These are phyloP conservation scores for Hyphopichia burtonii DNA, from an alignment of 1,139 yeast genomes.

Conservation along the genomic window DNA sequence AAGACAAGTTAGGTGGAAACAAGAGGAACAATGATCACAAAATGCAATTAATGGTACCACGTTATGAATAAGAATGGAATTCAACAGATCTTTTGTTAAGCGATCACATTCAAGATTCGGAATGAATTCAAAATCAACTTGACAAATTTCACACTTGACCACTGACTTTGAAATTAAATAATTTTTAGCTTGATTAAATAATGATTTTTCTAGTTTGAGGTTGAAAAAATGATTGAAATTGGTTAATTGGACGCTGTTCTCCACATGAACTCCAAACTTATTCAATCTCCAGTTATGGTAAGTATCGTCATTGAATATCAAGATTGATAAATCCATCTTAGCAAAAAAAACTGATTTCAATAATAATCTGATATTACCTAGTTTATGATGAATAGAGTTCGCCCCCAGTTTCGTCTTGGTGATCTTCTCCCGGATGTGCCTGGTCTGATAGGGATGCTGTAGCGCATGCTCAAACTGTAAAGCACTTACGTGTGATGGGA, in stretches of 20 bases:
- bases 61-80: conserved; percentile 7
- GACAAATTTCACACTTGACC: conserved; percentile 28
- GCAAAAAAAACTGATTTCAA: conserved; percentile 40
- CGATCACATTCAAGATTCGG: conserved; percentile 17
- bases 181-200: conserved; percentile 17
- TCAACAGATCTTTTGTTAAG: conserved; percentile 5
- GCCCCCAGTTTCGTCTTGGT: conserved; percentile 29
- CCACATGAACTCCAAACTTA: conserved; percentile 20
- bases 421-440: conserved; percentile 48
- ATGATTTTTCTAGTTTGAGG: too few relatives aligned
- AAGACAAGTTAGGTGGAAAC: conserved; percentile 47
- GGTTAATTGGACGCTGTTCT: background rate
- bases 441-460: conserved; percentile 68
- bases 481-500: conserved; percentile 70
- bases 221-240: background rate
- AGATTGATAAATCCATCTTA: conserved; percentile 38
- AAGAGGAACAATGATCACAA: conserved; percentile 38
- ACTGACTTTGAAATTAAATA: conserved; percentile 2
- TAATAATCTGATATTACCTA: conserved; percentile 53
- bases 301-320: conserved; percentile 31
- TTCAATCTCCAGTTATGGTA: conserved; percentile 26
- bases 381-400: conserved; percentile 42
- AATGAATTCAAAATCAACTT: conserved; percentile 24
- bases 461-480: conserved; percentile 76
- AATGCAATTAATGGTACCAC: conserved; percentile 26